These are phyloP conservation scores for Yamagishiella unicocca DNA, from an alignment of 139 green algal species.

Conservation along the genomic window DNA sequence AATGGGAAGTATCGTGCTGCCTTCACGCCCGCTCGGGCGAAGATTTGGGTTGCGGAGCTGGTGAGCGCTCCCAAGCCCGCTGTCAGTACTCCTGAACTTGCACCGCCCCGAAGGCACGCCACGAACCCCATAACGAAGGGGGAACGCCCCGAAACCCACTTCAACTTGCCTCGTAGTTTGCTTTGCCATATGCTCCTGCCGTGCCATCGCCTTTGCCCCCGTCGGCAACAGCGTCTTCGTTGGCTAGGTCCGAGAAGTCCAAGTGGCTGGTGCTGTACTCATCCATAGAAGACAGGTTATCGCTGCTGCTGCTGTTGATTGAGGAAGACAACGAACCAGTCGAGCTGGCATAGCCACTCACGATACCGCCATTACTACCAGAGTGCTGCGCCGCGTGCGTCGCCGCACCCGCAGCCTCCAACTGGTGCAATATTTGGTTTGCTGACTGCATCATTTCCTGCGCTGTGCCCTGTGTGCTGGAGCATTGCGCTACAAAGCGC, in stretches of 20 bases:
- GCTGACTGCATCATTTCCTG: constrained; percentile 41
- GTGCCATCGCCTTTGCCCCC: constrained; percentile 18
- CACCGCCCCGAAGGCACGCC: too few species aligned
- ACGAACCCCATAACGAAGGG: too few species aligned
- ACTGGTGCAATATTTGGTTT: constrained; percentile 42
- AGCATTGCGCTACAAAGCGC: constrained; percentile 25
- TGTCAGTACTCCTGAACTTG: too few species aligned
- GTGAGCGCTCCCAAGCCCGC: too few species aligned
- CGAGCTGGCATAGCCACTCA: constrained; percentile 29
- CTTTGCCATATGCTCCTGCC: constrained; percentile 10
- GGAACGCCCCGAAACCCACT: not conserved
- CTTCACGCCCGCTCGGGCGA: too few species aligned
- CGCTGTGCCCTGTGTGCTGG: constrained; percentile 12
- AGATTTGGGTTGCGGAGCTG: too few species aligned
- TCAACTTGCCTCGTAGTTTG: constrained; percentile 42
- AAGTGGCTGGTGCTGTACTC: constrained; percentile 36
- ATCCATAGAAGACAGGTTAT: constrained; percentile 24
- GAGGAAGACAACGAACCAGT: not conserved
- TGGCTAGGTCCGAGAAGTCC: constrained; percentile 42
- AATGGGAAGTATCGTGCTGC: too few species aligned
- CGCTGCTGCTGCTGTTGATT: not conserved
- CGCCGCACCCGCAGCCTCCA: constrained; percentile 21
- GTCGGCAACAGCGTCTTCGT: constrained; percentile 5
- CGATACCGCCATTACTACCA: constrained; percentile 25
- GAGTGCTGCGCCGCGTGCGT: constrained; percentile 8